These are phyloP conservation scores for Talaromyces trachyspermus DNA, from an alignment of 495 filamentous ascomycete species.

Conservation along the genomic window DNA sequence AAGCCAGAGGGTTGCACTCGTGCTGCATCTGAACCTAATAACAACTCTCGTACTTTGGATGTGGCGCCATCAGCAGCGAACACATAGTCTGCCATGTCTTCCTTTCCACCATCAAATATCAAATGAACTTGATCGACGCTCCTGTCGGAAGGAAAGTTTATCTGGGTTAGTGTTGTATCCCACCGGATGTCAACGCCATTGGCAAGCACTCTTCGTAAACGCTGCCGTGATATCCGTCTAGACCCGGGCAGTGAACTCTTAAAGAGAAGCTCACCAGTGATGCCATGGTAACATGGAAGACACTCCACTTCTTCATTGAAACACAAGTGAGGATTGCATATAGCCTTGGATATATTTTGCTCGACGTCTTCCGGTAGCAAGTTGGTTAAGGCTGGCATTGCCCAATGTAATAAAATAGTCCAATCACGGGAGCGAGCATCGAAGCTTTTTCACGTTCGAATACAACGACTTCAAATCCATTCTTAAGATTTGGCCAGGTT, in stretches of 20 bases:
- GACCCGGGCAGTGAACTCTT: conserved; percentile 27
- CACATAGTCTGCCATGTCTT: conserved; percentile 17
- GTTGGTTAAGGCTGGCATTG: conserved; percentile 27
- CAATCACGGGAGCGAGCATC: conserved; percentile 43
- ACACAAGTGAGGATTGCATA: conserved; percentile 10
- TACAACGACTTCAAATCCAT: conserved; percentile 3
- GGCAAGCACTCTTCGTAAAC: conserved; percentile 29
- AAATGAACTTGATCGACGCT: not conserved
- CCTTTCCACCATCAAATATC: conserved; percentile 15
- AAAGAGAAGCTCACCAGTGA: conserved; percentile 38
- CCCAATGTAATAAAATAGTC: conserved; percentile 53
- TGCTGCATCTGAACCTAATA: conserved; percentile 29
- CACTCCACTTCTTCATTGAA: conserved; percentile 25
- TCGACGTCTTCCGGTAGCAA: conserved; percentile 35
- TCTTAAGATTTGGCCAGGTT: not conserved
- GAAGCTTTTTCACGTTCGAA: conserved; percentile 13
- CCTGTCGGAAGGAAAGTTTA: not conserved
- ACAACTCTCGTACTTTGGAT: conserved; percentile 27
- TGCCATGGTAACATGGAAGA: conserved; percentile 36
- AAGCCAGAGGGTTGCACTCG: not conserved
- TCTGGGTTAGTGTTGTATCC: not conserved
- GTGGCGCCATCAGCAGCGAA: conserved; percentile 43
- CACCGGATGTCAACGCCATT: conserved; percentile 31
- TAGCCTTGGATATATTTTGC: not conserved
- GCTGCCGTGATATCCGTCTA: conserved; percentile 39